These are phyloP conservation scores for Heterobasidion parviporum DNA, from an alignment of 1,284 basidiomycete species.

Conservation along the genomic window DNA sequence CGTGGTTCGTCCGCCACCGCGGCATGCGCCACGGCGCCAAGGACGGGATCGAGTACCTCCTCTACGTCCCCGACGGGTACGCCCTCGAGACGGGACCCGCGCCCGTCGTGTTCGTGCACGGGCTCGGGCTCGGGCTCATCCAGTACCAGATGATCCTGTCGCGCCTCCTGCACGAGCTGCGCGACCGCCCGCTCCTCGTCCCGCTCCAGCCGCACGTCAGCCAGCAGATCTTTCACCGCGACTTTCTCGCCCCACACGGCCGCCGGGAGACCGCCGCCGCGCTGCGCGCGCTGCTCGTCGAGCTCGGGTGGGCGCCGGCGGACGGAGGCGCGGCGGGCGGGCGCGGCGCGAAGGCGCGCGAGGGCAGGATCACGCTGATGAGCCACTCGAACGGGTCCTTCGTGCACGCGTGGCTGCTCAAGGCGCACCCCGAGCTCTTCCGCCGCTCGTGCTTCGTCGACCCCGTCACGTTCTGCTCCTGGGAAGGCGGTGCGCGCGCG, in stretches of 20 bases:
- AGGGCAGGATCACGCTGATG: constrained; percentile 50
- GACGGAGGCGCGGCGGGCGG: constrained; percentile 5
- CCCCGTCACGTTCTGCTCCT: constrained; percentile 82
- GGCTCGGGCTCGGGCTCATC: constrained; percentile 74
- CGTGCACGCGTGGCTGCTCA: constrained; percentile 79
- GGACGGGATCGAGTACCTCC: constrained; percentile 67
- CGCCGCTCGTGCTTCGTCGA: constrained; percentile 81
- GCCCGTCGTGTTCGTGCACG: constrained; percentile 82
- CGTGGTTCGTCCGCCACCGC: constrained; percentile 37
- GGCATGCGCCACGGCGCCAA: constrained; percentile 39
- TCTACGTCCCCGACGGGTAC: constrained; percentile 66
- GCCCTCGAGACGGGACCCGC: constrained; percentile 41
- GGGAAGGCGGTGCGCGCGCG: constrained; percentile 76
- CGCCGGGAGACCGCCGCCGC: constrained; percentile 50
- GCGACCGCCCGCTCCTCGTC: constrained; percentile 70
- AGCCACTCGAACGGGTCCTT: constrained; percentile 87
- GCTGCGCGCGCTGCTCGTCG: constrained; percentile 51
- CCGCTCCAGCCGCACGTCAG: constrained; percentile 81
- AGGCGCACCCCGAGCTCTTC: constrained; percentile 63
- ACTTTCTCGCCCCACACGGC: constrained; percentile 63
- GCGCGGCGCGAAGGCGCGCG: neutral
- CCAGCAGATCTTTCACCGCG: constrained; percentile 73
- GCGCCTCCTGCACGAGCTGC: constrained; percentile 42
- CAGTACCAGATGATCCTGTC: constrained; percentile 53
- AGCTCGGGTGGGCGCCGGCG: constrained; percentile 56